These are phyloP conservation scores for Coemansia sp. DNA, from an alignment of 192 early-diverging fungal species.

Conservation along the genomic window DNA sequence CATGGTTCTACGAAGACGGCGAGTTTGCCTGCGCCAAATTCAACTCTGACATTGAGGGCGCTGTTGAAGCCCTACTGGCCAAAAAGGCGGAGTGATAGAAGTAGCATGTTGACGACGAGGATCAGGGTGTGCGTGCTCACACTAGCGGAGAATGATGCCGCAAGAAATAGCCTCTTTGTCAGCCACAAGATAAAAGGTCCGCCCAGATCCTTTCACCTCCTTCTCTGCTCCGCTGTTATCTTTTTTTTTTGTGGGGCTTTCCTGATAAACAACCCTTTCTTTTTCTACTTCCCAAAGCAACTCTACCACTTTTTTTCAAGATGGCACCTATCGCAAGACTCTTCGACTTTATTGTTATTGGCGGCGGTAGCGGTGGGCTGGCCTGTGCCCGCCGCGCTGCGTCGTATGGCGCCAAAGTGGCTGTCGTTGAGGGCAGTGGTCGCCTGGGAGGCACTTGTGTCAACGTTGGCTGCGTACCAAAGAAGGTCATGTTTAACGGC, in stretches of 20 bases:
- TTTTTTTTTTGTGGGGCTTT: conserved; percentile 13
- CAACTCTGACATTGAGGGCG: conserved; percentile 54
- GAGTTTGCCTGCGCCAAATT: conserved; percentile 57
- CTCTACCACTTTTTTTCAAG: not conserved
- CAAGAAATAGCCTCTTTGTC: not conserved
- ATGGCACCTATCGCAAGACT: conserved; percentile 48
- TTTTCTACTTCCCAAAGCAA: not conserved
- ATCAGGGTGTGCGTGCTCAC: not conserved
- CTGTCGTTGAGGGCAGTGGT: conserved; percentile 77
- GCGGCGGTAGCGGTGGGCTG: conserved; percentile 89
- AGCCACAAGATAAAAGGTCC: not conserved
- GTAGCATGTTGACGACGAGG: not conserved
- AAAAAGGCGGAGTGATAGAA: conserved; percentile 46
- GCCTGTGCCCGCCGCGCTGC: conserved; percentile 93
- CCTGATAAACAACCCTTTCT: not conserved
- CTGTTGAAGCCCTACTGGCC: conserved; percentile 52
- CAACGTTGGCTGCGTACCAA: conserved; percentile 90
- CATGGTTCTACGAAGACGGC: conserved; percentile 70
- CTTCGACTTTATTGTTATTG: conserved; percentile 95
- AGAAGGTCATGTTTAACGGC: conserved; percentile 96
- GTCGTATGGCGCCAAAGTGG: conserved; percentile 87
- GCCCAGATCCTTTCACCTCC: not conserved
- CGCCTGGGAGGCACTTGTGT: conserved; percentile 89
- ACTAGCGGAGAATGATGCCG: not conserved
- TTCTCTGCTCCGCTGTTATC: not conserved